Base-by-base conservation (phyloP, 345 rosid species). In the Atalantia buxifolia region DNA sequence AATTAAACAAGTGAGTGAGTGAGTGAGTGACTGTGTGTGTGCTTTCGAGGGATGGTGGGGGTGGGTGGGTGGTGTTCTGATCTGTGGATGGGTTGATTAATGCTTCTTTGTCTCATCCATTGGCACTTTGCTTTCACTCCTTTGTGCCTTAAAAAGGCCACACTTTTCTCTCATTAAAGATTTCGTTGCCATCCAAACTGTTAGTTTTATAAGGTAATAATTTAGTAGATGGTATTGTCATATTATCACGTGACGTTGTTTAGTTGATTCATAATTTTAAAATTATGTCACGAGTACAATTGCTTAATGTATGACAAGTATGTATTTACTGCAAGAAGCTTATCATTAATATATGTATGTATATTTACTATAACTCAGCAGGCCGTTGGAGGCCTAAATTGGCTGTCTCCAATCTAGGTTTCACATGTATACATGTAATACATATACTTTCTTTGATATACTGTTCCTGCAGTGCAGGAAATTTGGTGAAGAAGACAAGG, bases 381-480 rank as follows among this genome's bases (percentile, higher is more conserved):
- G 68, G 27, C 28, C 48, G 25, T 75, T 16, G 61, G 81, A 70
- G 82, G 56, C 74, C 81, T 13, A 8, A 25, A 60, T 40, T 30
- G 2, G 73, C 74, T 73, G 62, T 61, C 50, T 72, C 33, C 30
- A 6, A 45, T 64, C 78, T 78, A 72, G 78, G 68, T 66, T 75
- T 78, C 83, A 78, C 86, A 71, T 71, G 80, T 64, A 24, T 36
- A 59, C n/a, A n/a, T 33, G 42, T 16, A 56, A 56, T 2, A 24
- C 35, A 24, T 12, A 9, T 27, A 16, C 33, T 35, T 40, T 38
- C n/a, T 74, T 31, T 38, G n/a, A 28, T 28, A 24, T 60, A 67
- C 55, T 70, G 83, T 22, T 78, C 82, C 84, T 61, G 85, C 84
- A 30, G 64, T 22, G 85, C 86, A 78, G 85, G 88, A 85, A 83